A percentile compares a stretch with the other conserved stretches of the same genome.
Conservation (phyloP, 257 asterid species). For the Phtheirospermum japonicum region DNA sequence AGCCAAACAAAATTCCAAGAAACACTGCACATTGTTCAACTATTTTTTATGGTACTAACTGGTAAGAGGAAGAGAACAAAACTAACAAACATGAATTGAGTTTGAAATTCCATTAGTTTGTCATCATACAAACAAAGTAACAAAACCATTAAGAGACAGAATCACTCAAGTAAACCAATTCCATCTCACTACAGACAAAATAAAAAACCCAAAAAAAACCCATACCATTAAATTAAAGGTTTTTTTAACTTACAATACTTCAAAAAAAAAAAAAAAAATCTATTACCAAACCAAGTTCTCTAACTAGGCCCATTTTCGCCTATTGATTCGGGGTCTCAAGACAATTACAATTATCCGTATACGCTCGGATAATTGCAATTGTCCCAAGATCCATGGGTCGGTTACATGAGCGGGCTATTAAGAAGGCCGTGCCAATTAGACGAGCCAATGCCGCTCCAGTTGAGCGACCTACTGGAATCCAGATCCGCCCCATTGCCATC, state of each 20-base stretch:
- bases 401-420: slow-evolving; percentile 67
- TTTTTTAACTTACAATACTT: not conserved
- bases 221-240: not conserved
- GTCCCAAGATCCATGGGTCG: not conserved
- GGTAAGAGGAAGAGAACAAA: too few relatives aligned
- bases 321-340: not conserved
- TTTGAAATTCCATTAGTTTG: too few relatives aligned
- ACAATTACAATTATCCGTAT: not conserved
- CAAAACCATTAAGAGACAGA: too few relatives aligned
- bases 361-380: not conserved
- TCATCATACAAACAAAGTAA: not conserved
- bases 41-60: too few relatives aligned
- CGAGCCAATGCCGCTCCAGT: slow-evolving; percentile 58
- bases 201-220: not conserved
- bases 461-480: slow-evolving; percentile 39
- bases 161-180: too few relatives aligned
- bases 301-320: not conserved
- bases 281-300: not conserved
- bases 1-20: not conserved
- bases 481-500: slow-evolving; percentile 38
- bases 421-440: slow-evolving; percentile 78
- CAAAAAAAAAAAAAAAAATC: not conserved
- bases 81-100: too few relatives aligned
- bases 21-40: too few relatives aligned
- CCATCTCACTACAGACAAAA: not conserved